Base-by-base conservation (phyloP, 1,284 basidiomycete species). In the Stereum hirsutum region DNA sequence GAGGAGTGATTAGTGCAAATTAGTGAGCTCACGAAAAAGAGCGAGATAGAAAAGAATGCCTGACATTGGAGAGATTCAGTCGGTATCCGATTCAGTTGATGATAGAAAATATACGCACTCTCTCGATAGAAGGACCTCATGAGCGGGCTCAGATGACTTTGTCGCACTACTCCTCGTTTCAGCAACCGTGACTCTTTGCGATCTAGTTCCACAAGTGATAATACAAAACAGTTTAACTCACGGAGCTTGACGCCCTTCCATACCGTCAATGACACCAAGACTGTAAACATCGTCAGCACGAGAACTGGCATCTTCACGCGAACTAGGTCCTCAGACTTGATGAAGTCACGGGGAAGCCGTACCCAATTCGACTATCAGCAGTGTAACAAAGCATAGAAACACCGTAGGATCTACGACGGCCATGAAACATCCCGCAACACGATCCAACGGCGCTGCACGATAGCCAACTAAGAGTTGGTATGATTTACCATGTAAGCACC, bases 11-110 rank as follows among this genome's bases (percentile, higher is more conserved):
- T n/a, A n/a, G n/a, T n/a, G n/a, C n/a, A n/a, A n/a, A n/a, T n/a
- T 14, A 2, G 23, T 12, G 14, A 11, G 26, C 37, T 24, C 24
- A 39, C 37, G 37, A n/a, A 39, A 39, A 24, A 39, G 23, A n/a
- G 37, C 37, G 12, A 39, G 12, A n/a, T 39, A 39, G 37, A 39
- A 39, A n/a, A 39, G 14, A 21, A 39, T 39, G 14, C 34, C 34
- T 36, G 30, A 7, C n/a, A n/a, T n/a, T 31, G 30, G 6, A 7
- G 34, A 19, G 17, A 6, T 19, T n/a, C 5, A 12, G 6, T 17
- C 20, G 12, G 6, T 21, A 17, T n/a, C 7, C 14, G 17, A 36
- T 19, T 6, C 6, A 20, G 12, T 21, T 12, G 15, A 15, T 21
- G n/a, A n/a, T 12, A 12, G 3, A 31, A 3, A 3, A 7, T 15